These are phyloP conservation scores for Lodderomyces parapsilosis DNA, from an alignment of 1,139 yeast genomes.

Conservation along the genomic window DNA sequence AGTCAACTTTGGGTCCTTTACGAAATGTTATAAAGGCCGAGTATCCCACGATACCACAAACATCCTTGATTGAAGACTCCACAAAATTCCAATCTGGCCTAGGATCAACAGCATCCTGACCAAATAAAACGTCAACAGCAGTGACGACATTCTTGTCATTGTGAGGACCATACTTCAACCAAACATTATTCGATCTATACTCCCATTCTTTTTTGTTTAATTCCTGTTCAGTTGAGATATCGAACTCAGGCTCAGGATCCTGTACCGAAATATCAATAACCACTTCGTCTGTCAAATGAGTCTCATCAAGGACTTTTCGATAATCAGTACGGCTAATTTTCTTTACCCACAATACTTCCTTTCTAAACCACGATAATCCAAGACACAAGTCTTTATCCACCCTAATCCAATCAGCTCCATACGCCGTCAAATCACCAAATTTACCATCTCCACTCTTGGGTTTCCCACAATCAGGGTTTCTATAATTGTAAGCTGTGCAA, in stretches of 20 bases:
- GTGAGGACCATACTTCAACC: conserved; percentile 32
- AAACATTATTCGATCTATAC: conserved; percentile 30
- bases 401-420: conserved; percentile 29
- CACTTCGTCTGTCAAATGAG: conserved; percentile 20
- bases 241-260: conserved; percentile 26
- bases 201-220: conserved; percentile 35
- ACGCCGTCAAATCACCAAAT: conserved; percentile 26
- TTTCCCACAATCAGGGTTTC: conserved; percentile 29
- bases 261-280: conserved; percentile 39
- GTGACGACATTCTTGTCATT: conserved; percentile 40
- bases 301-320: conserved; percentile 6
- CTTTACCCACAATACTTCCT: conserved; percentile 34
- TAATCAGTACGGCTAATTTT: conserved; percentile 19
- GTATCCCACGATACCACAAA: conserved; percentile 19
- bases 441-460: conserved; percentile 29
- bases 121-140: conserved; percentile 65
- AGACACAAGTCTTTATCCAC: conserved; percentile 41
- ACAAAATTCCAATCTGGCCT: conserved; percentile 65
- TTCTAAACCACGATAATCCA: conserved; percentile 32
- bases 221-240: conserved; percentile 33
- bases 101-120: conserved; percentile 74
- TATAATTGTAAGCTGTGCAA: conserved; percentile 29
- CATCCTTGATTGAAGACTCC: conserved; percentile 23
- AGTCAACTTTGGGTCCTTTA: conserved; percentile 23
- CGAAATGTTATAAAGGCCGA: conserved; percentile 31